A percentile compares a stretch with the other conserved stretches of the same genome.
Evolutionary conservation across 1,284 basidiomycete genomes (phyloP).

Genomic region (Mycena citricolor): DNA sequence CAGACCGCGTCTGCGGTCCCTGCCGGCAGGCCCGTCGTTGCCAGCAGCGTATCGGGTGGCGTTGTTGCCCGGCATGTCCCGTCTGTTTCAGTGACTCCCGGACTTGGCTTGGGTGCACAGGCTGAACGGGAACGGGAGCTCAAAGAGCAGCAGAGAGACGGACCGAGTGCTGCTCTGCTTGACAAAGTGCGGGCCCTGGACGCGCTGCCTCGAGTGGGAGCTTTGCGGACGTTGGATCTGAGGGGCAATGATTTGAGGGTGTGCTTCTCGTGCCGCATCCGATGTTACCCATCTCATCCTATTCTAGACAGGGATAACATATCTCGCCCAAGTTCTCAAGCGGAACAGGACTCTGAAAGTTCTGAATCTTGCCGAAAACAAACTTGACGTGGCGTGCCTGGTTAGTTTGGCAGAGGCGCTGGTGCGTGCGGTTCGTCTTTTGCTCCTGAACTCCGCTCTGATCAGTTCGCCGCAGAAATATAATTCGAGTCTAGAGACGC

Average conservation of each 20-base stretch:
- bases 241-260: slow-evolving; percentile 90
- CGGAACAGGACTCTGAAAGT: slow-evolving; percentile 94
- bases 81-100: slow-evolving; percentile 11
- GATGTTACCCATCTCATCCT: too few relatives aligned
- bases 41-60: slow-evolving; percentile 74
- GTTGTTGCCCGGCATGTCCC: slow-evolving; percentile 67
- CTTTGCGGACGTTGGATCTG: slow-evolving; percentile 86
- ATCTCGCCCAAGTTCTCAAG: slow-evolving; percentile 93
- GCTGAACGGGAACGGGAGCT: slow-evolving; percentile 1
- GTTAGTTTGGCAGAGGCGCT: slow-evolving; percentile 86
- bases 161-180: slow-evolving; percentile 71
- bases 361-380: slow-evolving; percentile 92
- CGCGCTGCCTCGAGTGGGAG: slow-evolving; percentile 80
- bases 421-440: slow-evolving; percentile 43
- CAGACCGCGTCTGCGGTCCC: slow-evolving; percentile 41
- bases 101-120: slow-evolving; percentile 4
- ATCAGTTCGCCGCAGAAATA: slow-evolving; percentile 71
- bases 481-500: slow-evolving; percentile 90
- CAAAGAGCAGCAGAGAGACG: slow-evolving; percentile 27
- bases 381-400: slow-evolving; percentile 82
- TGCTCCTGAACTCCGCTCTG: slow-evolving; percentile 2
- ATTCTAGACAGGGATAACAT: slow-evolving; percentile 74
- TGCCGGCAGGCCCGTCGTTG: slow-evolving; percentile 40
- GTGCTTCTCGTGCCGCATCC: slow-evolving; percentile 22
- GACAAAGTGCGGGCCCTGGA: slow-evolving; percentile 85